A percentile compares a stretch with the other conserved stretches of the same genome.
These are phyloP conservation scores for Teratosphaeriaceae sp. DNA, from an alignment of 2,329 filamentous ascomycete genomes.

Conservation along the genomic window DNA sequence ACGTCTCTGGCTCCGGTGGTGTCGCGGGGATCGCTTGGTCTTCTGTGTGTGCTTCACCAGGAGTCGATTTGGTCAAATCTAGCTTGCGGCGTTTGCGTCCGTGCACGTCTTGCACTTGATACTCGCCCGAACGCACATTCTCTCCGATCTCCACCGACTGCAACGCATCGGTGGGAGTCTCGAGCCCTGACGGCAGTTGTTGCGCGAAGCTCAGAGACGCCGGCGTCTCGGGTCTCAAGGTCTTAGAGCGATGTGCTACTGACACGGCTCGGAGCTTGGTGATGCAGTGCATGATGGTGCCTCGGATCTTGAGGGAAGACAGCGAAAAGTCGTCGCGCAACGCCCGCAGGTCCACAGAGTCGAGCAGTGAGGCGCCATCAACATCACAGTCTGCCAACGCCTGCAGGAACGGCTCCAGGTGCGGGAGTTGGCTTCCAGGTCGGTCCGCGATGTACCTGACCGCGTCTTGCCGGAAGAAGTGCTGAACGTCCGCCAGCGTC, in stretches of 20 bases:
- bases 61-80: conserved; percentile 10
- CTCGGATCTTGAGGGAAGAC: conserved; percentile 51
- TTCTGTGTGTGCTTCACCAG: too few relatives aligned
- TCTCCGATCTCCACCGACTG: conserved; percentile 10
- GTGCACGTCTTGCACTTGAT: conserved; percentile 19
- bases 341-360: conserved; percentile 43
- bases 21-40: too few relatives aligned
- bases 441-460: conserved; percentile 14
- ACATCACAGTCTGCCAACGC: conserved; percentile 57
- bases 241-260: conserved; percentile 2
- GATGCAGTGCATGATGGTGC: conserved; percentile 53
- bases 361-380: conserved; percentile 59
- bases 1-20: background rate
- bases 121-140: conserved; percentile 20
- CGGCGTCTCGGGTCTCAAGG: conserved; percentile 6
- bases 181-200: conserved; percentile 1
- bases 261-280: conserved; percentile 42
- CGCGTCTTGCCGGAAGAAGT: conserved; percentile 53
- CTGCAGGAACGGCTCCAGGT: conserved; percentile 47
- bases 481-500: conserved; percentile 60
- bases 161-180: background rate
- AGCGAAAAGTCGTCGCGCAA: conserved; percentile 53
- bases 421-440: conserved; percentile 41
- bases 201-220: conserved; percentile 3
- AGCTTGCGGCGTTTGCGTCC: conserved; percentile 32